Conservation (phyloP, 768 basidiomycete genomes). For the Tulasnella sp. region DNA sequence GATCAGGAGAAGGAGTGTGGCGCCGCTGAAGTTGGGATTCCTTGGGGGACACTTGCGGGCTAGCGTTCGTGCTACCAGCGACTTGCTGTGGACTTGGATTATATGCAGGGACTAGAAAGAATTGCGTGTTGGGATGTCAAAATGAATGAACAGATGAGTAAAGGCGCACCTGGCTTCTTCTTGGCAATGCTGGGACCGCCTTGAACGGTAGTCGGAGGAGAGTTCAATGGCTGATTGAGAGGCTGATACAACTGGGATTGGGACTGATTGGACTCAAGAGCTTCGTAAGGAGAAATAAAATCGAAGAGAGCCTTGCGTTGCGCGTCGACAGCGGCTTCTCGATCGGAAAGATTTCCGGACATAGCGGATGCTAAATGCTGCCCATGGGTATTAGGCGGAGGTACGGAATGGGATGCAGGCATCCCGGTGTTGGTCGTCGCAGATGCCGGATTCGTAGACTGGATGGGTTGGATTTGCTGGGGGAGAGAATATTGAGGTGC, state of each 20-base stretch:
- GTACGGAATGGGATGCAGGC: conserved; percentile 7
- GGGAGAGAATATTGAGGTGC: conserved; percentile 23
- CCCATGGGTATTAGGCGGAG: conserved; percentile 12
- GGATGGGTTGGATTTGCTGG: neutral
- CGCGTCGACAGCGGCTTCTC: conserved; percentile 14
- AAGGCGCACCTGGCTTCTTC: conserved; percentile 45
- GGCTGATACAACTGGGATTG: conserved; percentile 19
- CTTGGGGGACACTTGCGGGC: conserved; percentile 49
- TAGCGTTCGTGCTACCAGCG: conserved; percentile 32
- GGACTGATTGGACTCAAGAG: conserved; percentile 38
- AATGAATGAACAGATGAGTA: neutral
- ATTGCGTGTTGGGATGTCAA: neutral
- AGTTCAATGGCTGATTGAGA: neutral
- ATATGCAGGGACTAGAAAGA: conserved; percentile 28
- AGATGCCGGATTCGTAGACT: neutral
- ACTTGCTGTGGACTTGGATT: conserved; percentile 20
- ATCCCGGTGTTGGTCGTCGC: neutral
- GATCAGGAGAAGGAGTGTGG: conserved; percentile 21
- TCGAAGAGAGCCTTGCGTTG: conserved; percentile 52
- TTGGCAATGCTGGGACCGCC: conserved; percentile 25
- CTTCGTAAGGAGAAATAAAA: conserved; percentile 76
- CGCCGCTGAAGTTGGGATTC: conserved; percentile 25
- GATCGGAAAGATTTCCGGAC: conserved; percentile 13
- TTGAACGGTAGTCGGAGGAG: conserved; percentile 17
- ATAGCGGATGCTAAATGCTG: neutral